Evolutionary conservation across 345 rosid genomes (phyloP).

Genomic region (Rhizophora apiculata): DNA sequence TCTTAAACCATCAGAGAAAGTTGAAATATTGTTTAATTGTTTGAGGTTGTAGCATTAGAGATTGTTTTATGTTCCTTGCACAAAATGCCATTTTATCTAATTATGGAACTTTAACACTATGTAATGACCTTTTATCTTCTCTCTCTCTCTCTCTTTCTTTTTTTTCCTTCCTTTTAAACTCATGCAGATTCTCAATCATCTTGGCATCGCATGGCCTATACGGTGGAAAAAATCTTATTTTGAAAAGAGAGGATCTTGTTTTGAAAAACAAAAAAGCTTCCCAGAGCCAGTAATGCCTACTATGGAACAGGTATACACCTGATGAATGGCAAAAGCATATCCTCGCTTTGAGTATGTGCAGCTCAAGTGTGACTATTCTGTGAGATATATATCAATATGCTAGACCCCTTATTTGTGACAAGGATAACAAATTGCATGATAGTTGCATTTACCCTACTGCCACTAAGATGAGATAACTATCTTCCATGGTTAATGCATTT

Average conservation of each 20-base stretch:
- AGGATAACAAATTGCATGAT: background rate
- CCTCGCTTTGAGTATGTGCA: background rate
- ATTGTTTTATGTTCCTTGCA: too few species aligned
- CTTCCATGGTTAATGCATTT: too few species aligned
- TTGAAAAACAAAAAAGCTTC: conserved; percentile 38
- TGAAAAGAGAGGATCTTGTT: conserved; percentile 35
- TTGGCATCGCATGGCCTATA: conserved; percentile 77
- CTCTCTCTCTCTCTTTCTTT: too few species aligned
- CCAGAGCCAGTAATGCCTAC: conserved; percentile 62
- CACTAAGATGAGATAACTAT: too few species aligned
- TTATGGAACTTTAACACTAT: background rate
- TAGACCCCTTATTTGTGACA: background rate
- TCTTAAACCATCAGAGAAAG: too few species aligned
- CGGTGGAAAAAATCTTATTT: conserved; percentile 59
- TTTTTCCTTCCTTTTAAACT: background rate
- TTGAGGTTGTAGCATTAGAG: too few species aligned
- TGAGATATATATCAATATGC: background rate
- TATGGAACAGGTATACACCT: conserved; percentile 51
- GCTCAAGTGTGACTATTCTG: background rate
- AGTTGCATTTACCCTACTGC: background rate
- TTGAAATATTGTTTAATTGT: too few species aligned
- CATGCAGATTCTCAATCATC: conserved; percentile 82
- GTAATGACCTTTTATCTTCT: background rate
- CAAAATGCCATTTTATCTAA: background rate
- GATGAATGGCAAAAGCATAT: background rate